Evolutionary conservation across 2,329 filamentous ascomycete species (phyloP), one percentile per base, ranked within the genome.

Genomic region (Rhinocladiella similis): DNA sequence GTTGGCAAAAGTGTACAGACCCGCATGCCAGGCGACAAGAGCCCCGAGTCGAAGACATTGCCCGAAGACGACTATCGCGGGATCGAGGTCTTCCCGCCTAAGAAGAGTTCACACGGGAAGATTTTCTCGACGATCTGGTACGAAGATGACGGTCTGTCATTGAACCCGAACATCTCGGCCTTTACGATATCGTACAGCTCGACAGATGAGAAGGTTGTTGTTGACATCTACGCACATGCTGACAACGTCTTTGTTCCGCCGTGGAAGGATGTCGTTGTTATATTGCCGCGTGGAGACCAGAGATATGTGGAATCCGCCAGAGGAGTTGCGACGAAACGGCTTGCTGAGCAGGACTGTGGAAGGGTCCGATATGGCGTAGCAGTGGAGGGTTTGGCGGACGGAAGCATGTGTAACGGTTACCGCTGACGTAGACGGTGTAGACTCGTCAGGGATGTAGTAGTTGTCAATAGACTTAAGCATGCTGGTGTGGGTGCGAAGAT

Each of bases 111-210:
- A 2, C 67, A 73, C 38, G 75, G 69, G 0, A 68, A 65, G 13
- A 72, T 68, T 6, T 79, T 73, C 57, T 59, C 57, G 14, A 75
- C 69, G 13, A 75, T 69, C 0, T 85, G 82, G 81, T 76, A 76
- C 47, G 82, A 85, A 65, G 82, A 85, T 58, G 81, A 85, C 67
- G 82, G 81, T 0, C 75, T 83, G 25, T 78, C 80, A 7, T 72
- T 75, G 6, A 57, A 70, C 3, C 70, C 74, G 2, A 63, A 66
- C 16, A 73, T 79, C 19, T 73, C 77, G 0, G 67, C 59, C 5
- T 80, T 79, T 59, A 75, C 68, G 1, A 39, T 81, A 27, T 68
- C 53, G 22, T 82, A 81, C 59, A 69, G 69, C 36, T 75, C 75
- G 1, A 78, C 75, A 0, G 70, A 74, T 2, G 71, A 73, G 12